Percentiles rank a stretch among this genome's conserved stretches.
phyloP scores from a whole-genome alignment of 2,329 filamentous ascomycete genomes.

The Chrysoporthe deuterocubensis region DNA sequence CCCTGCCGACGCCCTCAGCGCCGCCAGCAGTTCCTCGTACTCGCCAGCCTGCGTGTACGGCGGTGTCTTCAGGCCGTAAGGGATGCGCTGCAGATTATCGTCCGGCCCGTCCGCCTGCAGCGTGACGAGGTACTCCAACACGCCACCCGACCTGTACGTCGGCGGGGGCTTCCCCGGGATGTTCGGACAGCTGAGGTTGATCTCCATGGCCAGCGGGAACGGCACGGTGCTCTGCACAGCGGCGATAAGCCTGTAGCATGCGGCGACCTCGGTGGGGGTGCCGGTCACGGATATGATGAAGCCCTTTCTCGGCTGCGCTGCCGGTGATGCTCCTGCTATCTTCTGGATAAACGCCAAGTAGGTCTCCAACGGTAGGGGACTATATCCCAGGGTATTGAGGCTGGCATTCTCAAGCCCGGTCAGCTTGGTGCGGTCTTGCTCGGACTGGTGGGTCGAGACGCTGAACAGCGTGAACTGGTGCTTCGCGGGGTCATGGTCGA shows the following conservation, averaged over 20 bases:
- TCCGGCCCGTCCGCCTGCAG: conserved; percentile 37
- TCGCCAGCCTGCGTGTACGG: conserved; percentile 75
- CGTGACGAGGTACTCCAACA: conserved; percentile 59
- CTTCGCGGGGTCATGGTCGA: conserved; percentile 60
- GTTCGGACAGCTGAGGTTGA: conserved; percentile 81
- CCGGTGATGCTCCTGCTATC: conserved; percentile 41
- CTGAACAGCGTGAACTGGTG: conserved; percentile 73
- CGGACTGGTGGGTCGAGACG: conserved; percentile 33
- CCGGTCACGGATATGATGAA: conserved; percentile 76
- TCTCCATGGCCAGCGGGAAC: conserved; percentile 68
- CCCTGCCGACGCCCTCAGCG: conserved; percentile 46
- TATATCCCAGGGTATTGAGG: conserved; percentile 77
- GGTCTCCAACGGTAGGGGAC: conserved; percentile 60
- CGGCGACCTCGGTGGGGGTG: conserved; percentile 56
- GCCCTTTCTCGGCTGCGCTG: conserved; percentile 49
- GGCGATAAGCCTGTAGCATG: conserved; percentile 58
- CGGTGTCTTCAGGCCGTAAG: conserved; percentile 72
- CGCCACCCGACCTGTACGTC: conserved; percentile 61
- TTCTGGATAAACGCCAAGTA: conserved; percentile 63
- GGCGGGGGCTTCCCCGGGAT: conserved; percentile 71
- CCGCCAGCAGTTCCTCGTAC: conserved; percentile 59
- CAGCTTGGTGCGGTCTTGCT: conserved; percentile 22
- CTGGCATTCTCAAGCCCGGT: conserved; percentile 44
- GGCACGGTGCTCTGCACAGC: conserved; percentile 41
- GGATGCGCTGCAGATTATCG: conserved; percentile 34